Evolutionary conservation across 2,329 filamentous ascomycete genomes (phyloP).

Genomic region (Colletotrichum falcatum): DNA sequence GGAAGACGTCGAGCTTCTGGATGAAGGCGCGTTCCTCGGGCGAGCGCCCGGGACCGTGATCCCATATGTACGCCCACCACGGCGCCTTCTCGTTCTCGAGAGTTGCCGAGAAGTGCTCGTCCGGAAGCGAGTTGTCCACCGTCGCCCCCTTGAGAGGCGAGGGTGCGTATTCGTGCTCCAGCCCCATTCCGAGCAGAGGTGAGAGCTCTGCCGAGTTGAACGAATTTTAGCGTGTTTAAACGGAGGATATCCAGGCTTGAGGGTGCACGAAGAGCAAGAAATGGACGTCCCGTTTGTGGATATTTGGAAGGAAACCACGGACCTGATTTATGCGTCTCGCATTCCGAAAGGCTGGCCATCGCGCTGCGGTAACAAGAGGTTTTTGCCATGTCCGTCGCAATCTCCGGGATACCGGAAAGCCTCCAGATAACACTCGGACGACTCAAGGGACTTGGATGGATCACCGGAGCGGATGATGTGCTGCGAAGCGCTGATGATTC

Average conservation of each 20-base stretch:
- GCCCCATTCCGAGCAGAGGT: constrained; percentile 36
- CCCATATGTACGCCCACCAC: constrained; percentile 53
- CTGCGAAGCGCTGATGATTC: constrained; percentile 35
- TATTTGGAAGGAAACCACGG: neutral
- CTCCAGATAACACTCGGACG: constrained; percentile 4
- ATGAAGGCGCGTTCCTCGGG: constrained; percentile 45
- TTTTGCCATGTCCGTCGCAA: constrained; percentile 18
- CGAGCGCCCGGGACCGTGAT: constrained; percentile 44
- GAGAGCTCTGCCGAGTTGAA: constrained; percentile 32
- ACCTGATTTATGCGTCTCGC: constrained; percentile 35
- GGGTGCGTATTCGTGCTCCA: constrained; percentile 34
- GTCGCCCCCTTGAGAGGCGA: constrained; percentile 23
- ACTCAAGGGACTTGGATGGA: constrained; percentile 11
- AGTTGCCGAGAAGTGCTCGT: constrained; percentile 8
- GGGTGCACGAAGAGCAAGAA: accelerated
- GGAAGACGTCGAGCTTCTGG: constrained; percentile 45
- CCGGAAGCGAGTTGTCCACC: constrained; percentile 22
- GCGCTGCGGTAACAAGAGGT: constrained; percentile 15
- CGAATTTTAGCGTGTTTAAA: constrained; percentile 2
- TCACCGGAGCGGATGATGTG: constrained; percentile 30
- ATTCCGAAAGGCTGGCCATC: constrained; percentile 32
- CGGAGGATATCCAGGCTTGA: neutral
- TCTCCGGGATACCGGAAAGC: constrained; percentile 4
- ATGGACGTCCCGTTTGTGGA: neutral
- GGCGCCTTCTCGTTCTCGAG: constrained; percentile 12